These are phyloP conservation scores for Rhodamnia rubescens DNA, from an alignment of 345 rosid genomes.

Conservation along the genomic window DNA sequence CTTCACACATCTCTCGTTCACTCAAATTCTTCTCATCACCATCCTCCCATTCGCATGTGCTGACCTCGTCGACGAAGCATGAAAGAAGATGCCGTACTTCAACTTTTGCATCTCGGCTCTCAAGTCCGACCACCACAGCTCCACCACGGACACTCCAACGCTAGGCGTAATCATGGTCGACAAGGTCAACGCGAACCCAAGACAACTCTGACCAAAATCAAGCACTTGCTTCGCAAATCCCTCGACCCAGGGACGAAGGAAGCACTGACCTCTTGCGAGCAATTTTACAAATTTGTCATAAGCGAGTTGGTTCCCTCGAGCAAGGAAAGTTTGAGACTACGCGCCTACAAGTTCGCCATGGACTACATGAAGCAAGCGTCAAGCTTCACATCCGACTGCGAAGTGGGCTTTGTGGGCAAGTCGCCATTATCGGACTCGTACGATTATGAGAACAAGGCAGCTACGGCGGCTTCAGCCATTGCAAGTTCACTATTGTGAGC, in stretches of 20 bases:
- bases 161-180: slow-evolving; percentile 17
- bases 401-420: slow-evolving; percentile 3
- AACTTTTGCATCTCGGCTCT: not conserved
- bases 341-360: slow-evolving; percentile 16
- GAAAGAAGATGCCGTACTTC: not conserved
- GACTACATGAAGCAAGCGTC: slow-evolving; percentile 4
- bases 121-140: not conserved
- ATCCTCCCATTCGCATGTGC: not conserved
- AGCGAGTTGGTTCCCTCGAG: slow-evolving; percentile 1
- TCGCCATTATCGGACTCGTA: slow-evolving; percentile 15
- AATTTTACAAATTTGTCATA: slow-evolving; percentile 2
- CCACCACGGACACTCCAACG: not conserved
- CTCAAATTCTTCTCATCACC: not conserved
- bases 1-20: not conserved
- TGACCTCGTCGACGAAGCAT: not conserved
- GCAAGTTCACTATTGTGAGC: slow-evolving; percentile 13
- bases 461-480: slow-evolving; percentile 19
- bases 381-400: slow-evolving; percentile 6
- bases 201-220: slow-evolving; percentile 2
- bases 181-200: slow-evolving; percentile 5
- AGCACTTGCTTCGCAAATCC: not conserved
- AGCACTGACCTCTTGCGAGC: slow-evolving; percentile 5
- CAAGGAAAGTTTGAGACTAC: slow-evolving; percentile 4
- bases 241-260: slow-evolving; percentile 2
- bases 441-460: not conserved